phyloP scores from a whole-genome alignment of 2,329 filamentous ascomycete species.

The Chrysoporthe cubensis region DNA sequence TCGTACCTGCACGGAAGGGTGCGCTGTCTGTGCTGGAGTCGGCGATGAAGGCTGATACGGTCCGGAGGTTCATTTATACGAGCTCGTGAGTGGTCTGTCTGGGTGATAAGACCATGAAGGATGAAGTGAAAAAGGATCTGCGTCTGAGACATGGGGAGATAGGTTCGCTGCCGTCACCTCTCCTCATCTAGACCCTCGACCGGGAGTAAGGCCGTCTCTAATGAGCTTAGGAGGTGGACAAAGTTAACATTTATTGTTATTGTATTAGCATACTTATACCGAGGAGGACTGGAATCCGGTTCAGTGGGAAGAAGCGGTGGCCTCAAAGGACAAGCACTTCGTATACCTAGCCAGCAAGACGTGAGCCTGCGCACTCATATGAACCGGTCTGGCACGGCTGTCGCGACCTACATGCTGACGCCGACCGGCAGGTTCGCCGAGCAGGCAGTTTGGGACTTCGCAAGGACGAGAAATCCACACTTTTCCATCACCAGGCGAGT shows the following conservation, averaged over 20 bases:
- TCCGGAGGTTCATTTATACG: constrained; percentile 4
- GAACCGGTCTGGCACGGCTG: background rate
- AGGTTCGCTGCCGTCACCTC: constrained; percentile 12
- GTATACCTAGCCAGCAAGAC: constrained; percentile 12
- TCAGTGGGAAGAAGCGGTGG: background rate
- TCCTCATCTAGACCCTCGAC: constrained; percentile 10
- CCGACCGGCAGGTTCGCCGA: background rate
- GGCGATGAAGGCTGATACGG: constrained; percentile 1
- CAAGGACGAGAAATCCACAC: background rate
- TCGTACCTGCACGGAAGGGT: constrained; percentile 2
- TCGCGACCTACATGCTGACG: background rate
- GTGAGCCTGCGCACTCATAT: background rate
- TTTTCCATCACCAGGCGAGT: background rate
- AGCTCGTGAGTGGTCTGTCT: constrained; percentile 1
- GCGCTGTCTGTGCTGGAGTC: constrained; percentile 12
- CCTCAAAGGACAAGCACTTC: constrained; percentile 2
- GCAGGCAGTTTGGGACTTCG: constrained; percentile 1
- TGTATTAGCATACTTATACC: background rate
- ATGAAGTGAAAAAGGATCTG: background rate
- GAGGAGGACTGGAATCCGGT: constrained; percentile 9
- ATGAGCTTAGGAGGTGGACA: no score
- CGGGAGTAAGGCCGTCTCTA: background rate
- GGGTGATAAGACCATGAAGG: no score
- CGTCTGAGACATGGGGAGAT: background rate
- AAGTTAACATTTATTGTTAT: background rate